These are phyloP conservation scores for Triticum dicoccoides DNA, from an alignment of 176 grass and related monocot species.

Conservation along the genomic window DNA sequence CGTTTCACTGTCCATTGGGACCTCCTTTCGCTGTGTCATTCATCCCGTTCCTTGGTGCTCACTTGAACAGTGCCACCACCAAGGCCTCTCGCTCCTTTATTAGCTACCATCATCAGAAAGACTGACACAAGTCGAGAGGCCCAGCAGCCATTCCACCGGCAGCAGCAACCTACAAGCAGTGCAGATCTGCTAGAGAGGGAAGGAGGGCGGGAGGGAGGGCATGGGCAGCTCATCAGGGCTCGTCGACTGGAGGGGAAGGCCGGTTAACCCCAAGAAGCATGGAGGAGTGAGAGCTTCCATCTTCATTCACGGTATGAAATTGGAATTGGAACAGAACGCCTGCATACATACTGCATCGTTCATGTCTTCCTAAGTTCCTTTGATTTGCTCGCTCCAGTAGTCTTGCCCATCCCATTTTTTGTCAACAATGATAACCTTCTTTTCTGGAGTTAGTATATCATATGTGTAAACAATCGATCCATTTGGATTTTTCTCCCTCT, in stretches of 20 bases:
- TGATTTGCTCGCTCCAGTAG: not conserved
- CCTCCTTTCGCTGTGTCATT: not conserved
- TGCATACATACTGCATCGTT: not conserved
- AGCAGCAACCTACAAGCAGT: not conserved
- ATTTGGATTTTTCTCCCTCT: not conserved
- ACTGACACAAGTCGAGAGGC: not conserved
- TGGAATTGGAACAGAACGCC: not conserved
- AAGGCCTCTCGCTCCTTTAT: not conserved
- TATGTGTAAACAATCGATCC: not conserved
- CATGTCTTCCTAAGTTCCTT: not conserved
- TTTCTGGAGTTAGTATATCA: not conserved
- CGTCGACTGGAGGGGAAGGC: conserved; percentile 43
- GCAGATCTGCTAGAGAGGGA: not conserved
- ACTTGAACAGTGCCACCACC: conserved; percentile 2
- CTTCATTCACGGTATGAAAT: conserved; percentile 39
- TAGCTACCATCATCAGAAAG: not conserved
- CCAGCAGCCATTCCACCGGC: not conserved
- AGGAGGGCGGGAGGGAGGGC: not conserved
- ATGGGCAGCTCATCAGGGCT: conserved; percentile 32
- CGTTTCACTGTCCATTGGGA: conserved; percentile 1
- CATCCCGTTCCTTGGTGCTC: no score
- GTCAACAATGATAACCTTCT: not conserved
- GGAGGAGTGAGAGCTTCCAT: conserved; percentile 44
- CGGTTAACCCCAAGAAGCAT: conserved; percentile 34
- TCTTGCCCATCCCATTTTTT: not conserved